Evolutionary conservation across 2,329 filamentous ascomycete species (phyloP).

Genomic region (Bisporella sp.): DNA sequence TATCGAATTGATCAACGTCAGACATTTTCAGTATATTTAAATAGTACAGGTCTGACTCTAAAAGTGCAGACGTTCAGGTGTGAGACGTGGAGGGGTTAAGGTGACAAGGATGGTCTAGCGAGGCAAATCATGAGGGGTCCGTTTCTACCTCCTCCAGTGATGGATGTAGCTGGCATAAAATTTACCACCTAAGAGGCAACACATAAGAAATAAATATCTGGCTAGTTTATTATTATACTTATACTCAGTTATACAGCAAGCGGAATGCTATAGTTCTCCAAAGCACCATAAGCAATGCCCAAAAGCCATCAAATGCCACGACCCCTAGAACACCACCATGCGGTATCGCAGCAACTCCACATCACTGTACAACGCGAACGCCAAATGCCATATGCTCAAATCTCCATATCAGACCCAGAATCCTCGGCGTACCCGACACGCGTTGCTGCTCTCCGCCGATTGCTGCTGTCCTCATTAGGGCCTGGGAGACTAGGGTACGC

Average conservation of each 20-base stretch:
- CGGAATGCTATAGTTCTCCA: neutral
- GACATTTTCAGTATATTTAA: neutral
- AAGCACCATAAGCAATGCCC: neutral
- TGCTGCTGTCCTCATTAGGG: constrained; percentile 27
- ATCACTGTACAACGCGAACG: neutral
- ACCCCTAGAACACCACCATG: neutral
- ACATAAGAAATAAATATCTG: neutral
- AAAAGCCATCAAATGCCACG: neutral
- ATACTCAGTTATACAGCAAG: neutral
- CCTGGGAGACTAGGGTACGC: constrained; percentile 40
- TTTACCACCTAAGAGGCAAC: too few relatives aligned
- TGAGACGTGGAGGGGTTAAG: too few relatives aligned
- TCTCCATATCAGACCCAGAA: constrained; percentile 23
- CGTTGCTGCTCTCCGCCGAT: constrained; percentile 26
- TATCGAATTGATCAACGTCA: constrained; percentile 26
- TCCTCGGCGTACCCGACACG: constrained; percentile 27
- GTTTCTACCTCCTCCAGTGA: too few relatives aligned
- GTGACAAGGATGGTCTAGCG: too few relatives aligned
- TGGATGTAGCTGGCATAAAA: too few relatives aligned
- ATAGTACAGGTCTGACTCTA: too few relatives aligned
- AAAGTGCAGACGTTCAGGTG: too few relatives aligned
- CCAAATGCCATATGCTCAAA: constrained; percentile 1
- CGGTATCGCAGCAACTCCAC: neutral
- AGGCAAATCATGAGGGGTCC: too few relatives aligned
- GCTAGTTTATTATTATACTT: neutral